These are phyloP conservation scores for Iberis pinnata DNA, from an alignment of 345 rosid genomes.

Conservation along the genomic window DNA sequence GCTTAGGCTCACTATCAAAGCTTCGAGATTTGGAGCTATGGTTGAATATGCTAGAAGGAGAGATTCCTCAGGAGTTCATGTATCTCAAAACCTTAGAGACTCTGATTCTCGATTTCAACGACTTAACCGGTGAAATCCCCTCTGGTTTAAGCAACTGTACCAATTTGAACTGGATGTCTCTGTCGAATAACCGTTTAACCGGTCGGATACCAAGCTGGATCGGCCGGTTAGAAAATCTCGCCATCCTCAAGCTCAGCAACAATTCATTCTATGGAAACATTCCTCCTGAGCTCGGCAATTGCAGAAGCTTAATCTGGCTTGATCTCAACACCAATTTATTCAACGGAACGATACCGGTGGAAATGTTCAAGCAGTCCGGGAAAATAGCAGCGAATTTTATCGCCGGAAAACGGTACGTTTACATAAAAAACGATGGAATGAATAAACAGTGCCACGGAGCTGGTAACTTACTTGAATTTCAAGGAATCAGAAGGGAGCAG, in stretches of 20 bases:
- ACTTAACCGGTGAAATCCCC: constrained; percentile 67
- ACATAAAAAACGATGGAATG: constrained; percentile 74
- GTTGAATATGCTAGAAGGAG: constrained; percentile 77
- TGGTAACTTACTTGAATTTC: constrained; percentile 83
- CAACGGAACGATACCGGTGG: constrained; percentile 67
- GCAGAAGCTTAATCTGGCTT: constrained; percentile 83
- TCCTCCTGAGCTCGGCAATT: constrained; percentile 86
- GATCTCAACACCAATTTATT: constrained; percentile 76
- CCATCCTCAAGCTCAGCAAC: constrained; percentile 89
- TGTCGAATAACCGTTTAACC: constrained; percentile 66
- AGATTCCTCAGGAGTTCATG: constrained; percentile 67
- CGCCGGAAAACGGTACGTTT: constrained; percentile 67
- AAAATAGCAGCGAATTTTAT: constrained; percentile 66
- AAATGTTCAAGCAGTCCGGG: constrained; percentile 81
- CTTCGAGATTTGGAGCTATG: constrained; percentile 77
- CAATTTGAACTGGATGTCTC: constrained; percentile 74
- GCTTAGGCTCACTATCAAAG: constrained; percentile 58
- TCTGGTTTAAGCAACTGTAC: constrained; percentile 67
- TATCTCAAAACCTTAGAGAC: constrained; percentile 51
- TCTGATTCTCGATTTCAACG: constrained; percentile 83
- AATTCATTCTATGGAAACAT: constrained; percentile 71
- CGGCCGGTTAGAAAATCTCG: constrained; percentile 62
- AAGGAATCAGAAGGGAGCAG: constrained; percentile 60
- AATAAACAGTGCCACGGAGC: constrained; percentile 71
- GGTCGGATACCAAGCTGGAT: constrained; percentile 79